Conservation (phyloP, 192 early-diverging fungal genomes). For the Backusella morwellensis region DNA sequence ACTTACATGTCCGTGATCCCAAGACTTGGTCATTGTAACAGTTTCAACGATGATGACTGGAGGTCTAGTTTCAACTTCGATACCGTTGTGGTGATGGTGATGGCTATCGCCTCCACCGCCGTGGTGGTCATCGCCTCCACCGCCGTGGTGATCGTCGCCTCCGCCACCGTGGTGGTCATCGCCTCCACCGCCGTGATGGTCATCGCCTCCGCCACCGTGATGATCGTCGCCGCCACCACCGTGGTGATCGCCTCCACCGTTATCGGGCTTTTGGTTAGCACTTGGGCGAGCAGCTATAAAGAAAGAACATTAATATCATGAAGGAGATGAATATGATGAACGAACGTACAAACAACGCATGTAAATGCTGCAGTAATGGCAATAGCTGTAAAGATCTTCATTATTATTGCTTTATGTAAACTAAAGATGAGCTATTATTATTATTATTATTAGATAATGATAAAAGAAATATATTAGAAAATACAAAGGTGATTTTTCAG, state of each 20-base stretch:
- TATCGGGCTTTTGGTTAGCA: not conserved
- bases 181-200: not conserved
- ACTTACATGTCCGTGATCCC: not conserved
- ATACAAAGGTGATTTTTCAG: not conserved
- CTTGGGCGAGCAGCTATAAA: not conserved
- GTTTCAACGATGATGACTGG: slow-evolving; percentile 14
- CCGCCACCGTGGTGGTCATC: not conserved
- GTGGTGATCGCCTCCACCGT: not conserved
- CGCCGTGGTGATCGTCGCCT: not conserved
- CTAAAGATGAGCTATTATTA: not conserved
- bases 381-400: not conserved
- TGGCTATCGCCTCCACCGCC: not conserved
- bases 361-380: slow-evolving; percentile 10
- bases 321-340: not conserved
- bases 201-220: not conserved
- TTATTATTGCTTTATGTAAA: not conserved
- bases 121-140: not conserved
- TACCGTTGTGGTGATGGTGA: not conserved
- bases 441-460: not conserved
- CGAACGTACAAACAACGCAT: not conserved
- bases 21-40: slow-evolving; percentile 15
- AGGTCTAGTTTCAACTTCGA: slow-evolving; percentile 11
- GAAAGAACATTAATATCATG: not conserved
- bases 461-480: not conserved
- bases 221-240: not conserved